Conservation (phyloP, 2,329 filamentous ascomycete species). For the Chaetomiaceae sp. region DNA sequence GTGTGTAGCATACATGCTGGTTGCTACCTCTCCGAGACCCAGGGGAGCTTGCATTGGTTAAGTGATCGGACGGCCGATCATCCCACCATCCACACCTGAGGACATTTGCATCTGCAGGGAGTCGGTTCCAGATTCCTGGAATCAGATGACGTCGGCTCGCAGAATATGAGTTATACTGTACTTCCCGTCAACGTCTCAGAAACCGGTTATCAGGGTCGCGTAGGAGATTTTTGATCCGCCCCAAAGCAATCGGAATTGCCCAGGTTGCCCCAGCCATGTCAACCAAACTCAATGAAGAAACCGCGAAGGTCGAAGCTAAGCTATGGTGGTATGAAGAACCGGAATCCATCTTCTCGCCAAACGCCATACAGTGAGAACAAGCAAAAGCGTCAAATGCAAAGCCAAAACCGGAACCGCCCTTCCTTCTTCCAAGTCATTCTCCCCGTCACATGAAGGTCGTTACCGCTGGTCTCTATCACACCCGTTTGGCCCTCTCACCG, state of each 20-base stretch:
- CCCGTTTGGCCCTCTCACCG: too few relatives aligned
- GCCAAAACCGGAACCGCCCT: background rate
- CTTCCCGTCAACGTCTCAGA: too few relatives aligned
- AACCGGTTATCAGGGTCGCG: background rate
- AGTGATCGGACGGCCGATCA: too few relatives aligned
- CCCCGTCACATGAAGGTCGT: background rate
- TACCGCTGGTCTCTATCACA: background rate
- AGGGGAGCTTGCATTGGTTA: too few relatives aligned
- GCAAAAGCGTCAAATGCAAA: background rate
- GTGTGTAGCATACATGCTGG: too few relatives aligned
- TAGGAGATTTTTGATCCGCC: too few relatives aligned
- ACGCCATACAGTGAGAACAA: constrained; percentile 5
- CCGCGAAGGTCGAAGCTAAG: too few relatives aligned
- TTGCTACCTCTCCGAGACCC: too few relatives aligned
- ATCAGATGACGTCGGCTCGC: background rate
- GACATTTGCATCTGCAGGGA: background rate
- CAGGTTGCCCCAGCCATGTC: background rate
- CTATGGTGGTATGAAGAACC: background rate
- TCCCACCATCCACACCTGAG: background rate
- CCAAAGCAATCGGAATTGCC: background rate
- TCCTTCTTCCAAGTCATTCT: background rate
- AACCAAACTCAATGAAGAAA: background rate
- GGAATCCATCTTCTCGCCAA: constrained; percentile 3
- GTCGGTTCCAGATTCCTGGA: background rate
- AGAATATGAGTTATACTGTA: background rate